phyloP scores from a whole-genome alignment of 768 basidiomycete genomes.

The Mycena capillaripes region DNA sequence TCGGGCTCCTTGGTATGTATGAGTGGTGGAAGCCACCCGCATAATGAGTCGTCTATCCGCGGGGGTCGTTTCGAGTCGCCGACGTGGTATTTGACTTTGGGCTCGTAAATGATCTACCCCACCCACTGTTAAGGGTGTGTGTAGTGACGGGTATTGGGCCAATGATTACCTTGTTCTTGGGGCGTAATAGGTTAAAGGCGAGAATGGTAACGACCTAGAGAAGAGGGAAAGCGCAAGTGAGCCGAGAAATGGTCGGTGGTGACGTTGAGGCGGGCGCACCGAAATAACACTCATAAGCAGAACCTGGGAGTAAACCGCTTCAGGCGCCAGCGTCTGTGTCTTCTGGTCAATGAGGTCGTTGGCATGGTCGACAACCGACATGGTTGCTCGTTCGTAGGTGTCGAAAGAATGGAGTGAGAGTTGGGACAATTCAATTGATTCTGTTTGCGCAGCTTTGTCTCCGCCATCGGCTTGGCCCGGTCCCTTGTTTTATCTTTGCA shows the following conservation, averaged over 20 bases:
- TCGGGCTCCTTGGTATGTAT: constrained; percentile 88
- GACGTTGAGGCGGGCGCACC: constrained; percentile 56
- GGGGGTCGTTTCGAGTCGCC: constrained; percentile 75
- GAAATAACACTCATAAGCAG: constrained; percentile 80
- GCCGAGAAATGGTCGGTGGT: neutral
- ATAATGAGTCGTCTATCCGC: constrained; percentile 76
- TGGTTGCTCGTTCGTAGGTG: constrained; percentile 31
- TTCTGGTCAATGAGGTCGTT: constrained; percentile 57
- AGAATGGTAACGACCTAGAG: constrained; percentile 74
- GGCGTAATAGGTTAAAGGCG: constrained; percentile 87
- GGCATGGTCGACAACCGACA: constrained; percentile 55
- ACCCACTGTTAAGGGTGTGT: neutral
- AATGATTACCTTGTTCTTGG: constrained; percentile 87
- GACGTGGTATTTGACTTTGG: constrained; percentile 86
- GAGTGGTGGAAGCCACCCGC: constrained; percentile 93
- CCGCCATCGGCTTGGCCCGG: neutral
- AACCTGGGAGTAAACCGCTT: constrained; percentile 85
- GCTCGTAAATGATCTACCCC: constrained; percentile 81
- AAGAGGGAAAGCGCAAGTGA: constrained; percentile 21
- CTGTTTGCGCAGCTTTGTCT: neutral
- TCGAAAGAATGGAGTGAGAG: constrained; percentile 11
- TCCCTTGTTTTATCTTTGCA: neutral
- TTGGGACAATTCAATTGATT: neutral
- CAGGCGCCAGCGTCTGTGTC: constrained; percentile 81
- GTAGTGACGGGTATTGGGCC: neutral